Evolutionary conservation across 129 eudicot genomes (phyloP).

Genomic region (Tanacetum coccineum): DNA sequence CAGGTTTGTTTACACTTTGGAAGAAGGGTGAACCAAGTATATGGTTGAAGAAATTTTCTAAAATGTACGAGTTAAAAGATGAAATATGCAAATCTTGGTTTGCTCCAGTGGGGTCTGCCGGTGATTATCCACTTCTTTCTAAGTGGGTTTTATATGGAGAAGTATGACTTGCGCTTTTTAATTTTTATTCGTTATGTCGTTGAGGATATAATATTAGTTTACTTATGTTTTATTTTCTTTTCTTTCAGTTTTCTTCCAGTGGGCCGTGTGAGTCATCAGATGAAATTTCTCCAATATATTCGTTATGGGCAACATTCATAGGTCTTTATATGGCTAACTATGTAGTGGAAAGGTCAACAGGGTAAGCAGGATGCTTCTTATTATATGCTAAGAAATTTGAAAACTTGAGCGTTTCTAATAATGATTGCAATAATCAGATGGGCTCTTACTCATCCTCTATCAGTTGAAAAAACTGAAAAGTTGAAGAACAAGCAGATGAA

Average conservation of each 20-base stretch:
- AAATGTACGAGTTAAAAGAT: constrained; percentile 76
- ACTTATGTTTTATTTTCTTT: neutral
- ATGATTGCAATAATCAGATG: constrained; percentile 50
- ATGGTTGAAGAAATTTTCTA: constrained; percentile 73
- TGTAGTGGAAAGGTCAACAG: constrained; percentile 96
- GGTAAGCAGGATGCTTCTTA: constrained; percentile 43
- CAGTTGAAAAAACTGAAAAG: constrained; percentile 80
- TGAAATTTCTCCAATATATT: constrained; percentile 96
- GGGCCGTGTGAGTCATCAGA: constrained; percentile 84
- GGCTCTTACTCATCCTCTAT: constrained; percentile 96
- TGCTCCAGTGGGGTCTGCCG: constrained; percentile 98
- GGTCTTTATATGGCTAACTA: constrained; percentile 98
- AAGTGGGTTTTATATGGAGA: constrained; percentile 99
- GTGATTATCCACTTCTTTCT: constrained; percentile 91
- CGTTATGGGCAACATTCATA: constrained; percentile 96
- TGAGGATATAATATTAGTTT: constrained; percentile 5
- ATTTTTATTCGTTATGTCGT: neutral
- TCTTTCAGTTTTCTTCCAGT: constrained; percentile 68
- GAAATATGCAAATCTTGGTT: constrained; percentile 97
- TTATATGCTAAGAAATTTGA: neutral
- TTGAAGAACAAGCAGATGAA: constrained; percentile 81
- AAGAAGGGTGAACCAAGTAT: constrained; percentile 80
- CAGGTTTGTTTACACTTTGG: constrained; percentile 68
- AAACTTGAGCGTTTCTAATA: neutral
- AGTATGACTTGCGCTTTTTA: constrained; percentile 39